Conservation (phyloP, 2,329 filamentous ascomycete genomes). For the Phialophora expanda region DNA sequence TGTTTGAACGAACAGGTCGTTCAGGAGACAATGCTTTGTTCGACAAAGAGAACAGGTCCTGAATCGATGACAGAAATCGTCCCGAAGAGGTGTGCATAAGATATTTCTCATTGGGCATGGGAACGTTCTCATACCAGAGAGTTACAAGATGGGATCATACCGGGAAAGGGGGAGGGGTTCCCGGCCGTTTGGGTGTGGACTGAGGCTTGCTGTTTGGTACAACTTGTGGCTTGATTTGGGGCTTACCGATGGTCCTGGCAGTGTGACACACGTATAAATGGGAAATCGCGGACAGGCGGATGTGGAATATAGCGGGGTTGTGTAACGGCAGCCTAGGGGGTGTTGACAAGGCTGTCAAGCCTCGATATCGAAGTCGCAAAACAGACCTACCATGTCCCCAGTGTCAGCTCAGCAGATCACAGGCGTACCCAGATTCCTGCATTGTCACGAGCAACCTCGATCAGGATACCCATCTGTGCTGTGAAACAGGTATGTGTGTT, state of each 20-base stretch:
- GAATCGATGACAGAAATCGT: constrained; percentile 19
- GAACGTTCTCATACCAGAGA: constrained; percentile 10
- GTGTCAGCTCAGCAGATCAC: not conserved
- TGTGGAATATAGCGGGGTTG: constrained; percentile 10
- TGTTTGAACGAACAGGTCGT: constrained; percentile 9
- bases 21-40: constrained; percentile 1
- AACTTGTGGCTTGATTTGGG: constrained; percentile 14
- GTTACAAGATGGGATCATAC: constrained; percentile 14
- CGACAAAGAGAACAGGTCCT: constrained; percentile 5
- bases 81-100: constrained; percentile 26
- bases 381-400: not conserved
- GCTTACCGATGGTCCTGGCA: constrained; percentile 5
- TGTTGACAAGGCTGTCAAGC: constrained; percentile 18
- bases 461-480: not conserved
- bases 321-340: constrained; percentile 8
- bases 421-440: constrained; percentile 2
- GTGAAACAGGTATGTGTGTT: constrained; percentile 14
- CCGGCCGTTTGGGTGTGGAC: constrained; percentile 11
- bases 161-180: constrained; percentile 14
- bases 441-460: not conserved
- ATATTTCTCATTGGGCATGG: constrained; percentile 18
- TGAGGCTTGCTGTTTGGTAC: constrained; percentile 19
- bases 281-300: constrained; percentile 21
- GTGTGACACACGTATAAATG: constrained; percentile 20
- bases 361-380: not conserved